A percentile compares a stretch with the other conserved stretches of the same genome.
phyloP scores from a whole-genome alignment of 257 asterid species.

The Solanum bukasovii region DNA sequence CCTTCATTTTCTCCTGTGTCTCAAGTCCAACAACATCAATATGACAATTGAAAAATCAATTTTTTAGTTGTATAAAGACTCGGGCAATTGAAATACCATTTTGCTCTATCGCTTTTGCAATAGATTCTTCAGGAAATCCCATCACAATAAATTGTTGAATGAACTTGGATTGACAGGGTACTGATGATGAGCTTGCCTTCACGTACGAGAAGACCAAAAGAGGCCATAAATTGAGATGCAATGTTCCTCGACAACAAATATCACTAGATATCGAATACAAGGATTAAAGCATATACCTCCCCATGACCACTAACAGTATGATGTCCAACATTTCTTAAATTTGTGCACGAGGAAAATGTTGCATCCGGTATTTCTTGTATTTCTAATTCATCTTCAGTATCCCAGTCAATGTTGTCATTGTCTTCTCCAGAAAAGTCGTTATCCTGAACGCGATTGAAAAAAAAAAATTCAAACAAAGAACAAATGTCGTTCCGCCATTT shows the following conservation, averaged over 20 bases:
- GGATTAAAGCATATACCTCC: neutral
- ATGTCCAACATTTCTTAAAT: neutral
- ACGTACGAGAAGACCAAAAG: neutral
- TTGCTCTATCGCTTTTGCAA: conserved; percentile 22
- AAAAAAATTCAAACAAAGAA: neutral
- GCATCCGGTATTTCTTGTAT: conserved; percentile 1
- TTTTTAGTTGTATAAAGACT: neutral
- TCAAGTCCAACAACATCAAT: neutral
- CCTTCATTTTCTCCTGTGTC: conserved; percentile 48
- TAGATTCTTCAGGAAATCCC: conserved; percentile 31
- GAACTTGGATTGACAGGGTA: conserved; percentile 6
- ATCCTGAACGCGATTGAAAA: conserved; percentile 5
- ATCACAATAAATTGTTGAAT: conserved; percentile 11
- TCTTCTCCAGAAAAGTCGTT: conserved; percentile 8
- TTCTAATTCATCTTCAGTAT: conserved; percentile 33
- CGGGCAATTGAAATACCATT: conserved; percentile 11
- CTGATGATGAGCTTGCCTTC: conserved; percentile 20
- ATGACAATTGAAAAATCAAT: neutral
- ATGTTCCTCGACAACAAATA: neutral
- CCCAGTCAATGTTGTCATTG: conserved; percentile 23
- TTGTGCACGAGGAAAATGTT: neutral
- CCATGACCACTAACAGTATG: neutral
- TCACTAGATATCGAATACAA: neutral
- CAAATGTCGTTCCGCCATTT: neutral
- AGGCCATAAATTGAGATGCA: neutral